Conservation (phyloP, 169 alveolate genomes). For the Plasmodium gonderi region DNA sequence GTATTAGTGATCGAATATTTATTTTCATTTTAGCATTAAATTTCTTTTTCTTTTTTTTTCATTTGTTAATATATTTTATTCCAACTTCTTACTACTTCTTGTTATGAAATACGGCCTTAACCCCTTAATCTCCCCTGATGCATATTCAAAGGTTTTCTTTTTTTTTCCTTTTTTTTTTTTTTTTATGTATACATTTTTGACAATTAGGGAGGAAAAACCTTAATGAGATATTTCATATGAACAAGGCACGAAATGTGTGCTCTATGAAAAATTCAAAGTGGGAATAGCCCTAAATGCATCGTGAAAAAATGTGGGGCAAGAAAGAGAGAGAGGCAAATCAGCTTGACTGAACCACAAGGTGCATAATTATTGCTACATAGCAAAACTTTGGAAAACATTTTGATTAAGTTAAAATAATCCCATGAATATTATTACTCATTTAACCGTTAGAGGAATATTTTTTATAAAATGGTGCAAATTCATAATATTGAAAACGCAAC, state of each 20-base stretch:
- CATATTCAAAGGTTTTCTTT: not conserved
- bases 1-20: not conserved
- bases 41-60: not conserved
- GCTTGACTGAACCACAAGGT: not conserved
- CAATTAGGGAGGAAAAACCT: not conserved
- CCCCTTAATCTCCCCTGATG: conserved; percentile 7
- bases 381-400: no score
- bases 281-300: no score
- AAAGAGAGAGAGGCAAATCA: not conserved
- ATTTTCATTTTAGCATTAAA: not conserved
- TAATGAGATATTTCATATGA: not conserved
- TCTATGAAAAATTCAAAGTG: not conserved
- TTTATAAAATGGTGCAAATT: no score
- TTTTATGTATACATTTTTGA: no score
- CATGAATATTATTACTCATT: no score
- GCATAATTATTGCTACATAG: not conserved
- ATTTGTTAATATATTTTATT: not conserved
- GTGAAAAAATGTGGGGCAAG: not conserved
- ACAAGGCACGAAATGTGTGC: not conserved
- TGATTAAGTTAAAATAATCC: no score
- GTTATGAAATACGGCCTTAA: not conserved
- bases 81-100: not conserved
- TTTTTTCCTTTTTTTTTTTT: not conserved
- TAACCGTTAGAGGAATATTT: no score
- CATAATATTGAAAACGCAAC: no score